Percentiles rank a stretch among this genome's conserved stretches.
phyloP scores from a whole-genome alignment of 805 yeast species.

The Brettanomyces bruxellensis region DNA sequence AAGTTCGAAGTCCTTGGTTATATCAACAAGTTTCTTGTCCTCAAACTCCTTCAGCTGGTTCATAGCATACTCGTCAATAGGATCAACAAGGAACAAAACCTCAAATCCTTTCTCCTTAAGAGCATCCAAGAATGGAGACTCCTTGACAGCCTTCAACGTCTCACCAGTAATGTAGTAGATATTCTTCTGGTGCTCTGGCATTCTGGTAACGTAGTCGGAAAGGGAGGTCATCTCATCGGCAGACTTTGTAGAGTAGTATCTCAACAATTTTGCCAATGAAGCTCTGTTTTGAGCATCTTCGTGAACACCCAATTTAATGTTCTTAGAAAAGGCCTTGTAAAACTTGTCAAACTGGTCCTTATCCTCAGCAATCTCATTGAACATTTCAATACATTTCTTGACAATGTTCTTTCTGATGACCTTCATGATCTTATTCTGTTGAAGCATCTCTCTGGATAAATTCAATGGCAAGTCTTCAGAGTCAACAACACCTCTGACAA shows the following conservation, averaged over 20 bases:
- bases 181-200: conserved; percentile 99
- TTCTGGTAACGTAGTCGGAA: conserved; percentile 95
- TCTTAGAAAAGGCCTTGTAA: conserved; percentile 96
- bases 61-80: conserved; percentile 99
- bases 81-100: conserved; percentile 96
- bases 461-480: conserved; percentile 99
- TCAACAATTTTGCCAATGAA: conserved; percentile 89
- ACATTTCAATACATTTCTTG: conserved; percentile 96
- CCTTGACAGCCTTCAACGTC: conserved; percentile 93
- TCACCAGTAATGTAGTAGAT: conserved; percentile 99
- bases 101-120: conserved; percentile 97
- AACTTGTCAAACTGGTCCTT: conserved; percentile 96
- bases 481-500: conserved; percentile 98
- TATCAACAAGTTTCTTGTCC: conserved; percentile 97
- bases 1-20: conserved; percentile 97
- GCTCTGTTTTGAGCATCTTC: conserved; percentile 98
- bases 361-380: conserved; percentile 99
- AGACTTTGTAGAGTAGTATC: conserved; percentile 96
- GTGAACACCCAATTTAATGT: conserved; percentile 97
- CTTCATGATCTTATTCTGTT: conserved; percentile 99
- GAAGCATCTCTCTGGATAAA: conserved; percentile 99
- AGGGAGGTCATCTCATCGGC: conserved; percentile 89
- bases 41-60: conserved; percentile 98
- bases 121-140: conserved; percentile 98
- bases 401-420: conserved; percentile 98